Evolutionary conservation across 2,329 filamentous ascomycete genomes (phyloP).

Genomic region (Aureobasidium sp.): DNA sequence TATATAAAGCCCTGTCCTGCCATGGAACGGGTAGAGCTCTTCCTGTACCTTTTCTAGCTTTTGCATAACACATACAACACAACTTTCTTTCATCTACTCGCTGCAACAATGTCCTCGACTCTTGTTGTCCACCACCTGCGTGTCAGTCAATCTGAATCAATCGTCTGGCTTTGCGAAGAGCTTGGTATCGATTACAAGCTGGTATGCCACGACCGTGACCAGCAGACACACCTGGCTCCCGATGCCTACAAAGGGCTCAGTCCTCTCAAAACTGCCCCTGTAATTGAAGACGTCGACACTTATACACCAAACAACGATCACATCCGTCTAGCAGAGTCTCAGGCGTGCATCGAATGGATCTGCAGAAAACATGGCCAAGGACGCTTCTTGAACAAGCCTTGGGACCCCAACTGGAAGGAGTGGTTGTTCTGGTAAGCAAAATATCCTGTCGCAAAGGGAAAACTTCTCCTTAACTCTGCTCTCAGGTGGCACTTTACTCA

Average conservation of each 20-base stretch:
- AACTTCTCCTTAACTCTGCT: neutral
- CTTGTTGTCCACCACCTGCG: slow-evolving; percentile 47
- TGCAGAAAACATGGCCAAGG: slow-evolving; percentile 37
- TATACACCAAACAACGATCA: slow-evolving; percentile 25
- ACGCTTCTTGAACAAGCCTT: slow-evolving; percentile 30
- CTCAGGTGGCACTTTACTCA: slow-evolving; percentile 9
- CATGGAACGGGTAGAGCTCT: neutral
- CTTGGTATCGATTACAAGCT: slow-evolving; percentile 39
- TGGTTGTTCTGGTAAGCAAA: neutral
- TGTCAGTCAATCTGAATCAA: slow-evolving; percentile 46
- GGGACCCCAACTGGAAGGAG: slow-evolving; percentile 12
- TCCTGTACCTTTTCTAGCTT: neutral
- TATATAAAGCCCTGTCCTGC: slow-evolving; percentile 3
- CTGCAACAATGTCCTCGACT: neutral
- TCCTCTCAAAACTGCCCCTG: slow-evolving; percentile 39
- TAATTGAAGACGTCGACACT: slow-evolving; percentile 39
- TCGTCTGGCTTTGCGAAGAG: slow-evolving; percentile 50
- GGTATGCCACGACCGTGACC: slow-evolving; percentile 22
- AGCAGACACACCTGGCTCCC: slow-evolving; percentile 26
- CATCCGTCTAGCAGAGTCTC: slow-evolving; percentile 39
- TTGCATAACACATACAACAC: neutral
- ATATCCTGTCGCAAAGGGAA: neutral
- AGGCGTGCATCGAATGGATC: slow-evolving; percentile 48
- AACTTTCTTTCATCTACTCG: neutral
- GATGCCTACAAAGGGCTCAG: slow-evolving; percentile 37